Conservation (phyloP, 148 eudicot genomes). For the Amaranthus cruentus region DNA sequence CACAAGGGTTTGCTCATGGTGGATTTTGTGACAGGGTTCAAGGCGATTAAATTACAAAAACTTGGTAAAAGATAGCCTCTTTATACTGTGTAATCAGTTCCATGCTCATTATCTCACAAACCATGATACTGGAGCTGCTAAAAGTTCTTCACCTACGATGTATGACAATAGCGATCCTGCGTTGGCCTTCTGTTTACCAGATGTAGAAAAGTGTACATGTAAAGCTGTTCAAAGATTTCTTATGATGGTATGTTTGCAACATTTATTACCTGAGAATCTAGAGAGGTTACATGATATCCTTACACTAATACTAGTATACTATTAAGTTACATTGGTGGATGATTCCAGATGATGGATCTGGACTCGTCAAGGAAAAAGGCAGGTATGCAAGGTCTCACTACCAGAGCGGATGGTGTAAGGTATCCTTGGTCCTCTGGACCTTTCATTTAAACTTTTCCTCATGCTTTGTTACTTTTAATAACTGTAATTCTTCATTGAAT, state of each 20-base stretch:
- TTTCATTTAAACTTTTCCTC: not conserved
- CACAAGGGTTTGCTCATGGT: not conserved
- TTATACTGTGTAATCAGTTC: constrained; percentile 35
- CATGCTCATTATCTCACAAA: constrained; percentile 12
- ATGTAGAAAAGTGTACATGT: constrained; percentile 43
- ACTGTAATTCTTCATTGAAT: not conserved
- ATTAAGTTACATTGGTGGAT: constrained; percentile 13
- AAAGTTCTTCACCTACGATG: constrained; percentile 20
- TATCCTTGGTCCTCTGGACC: constrained; percentile 22
- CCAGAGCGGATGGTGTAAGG: constrained; percentile 82
- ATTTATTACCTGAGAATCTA: not conserved
- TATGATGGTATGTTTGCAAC: constrained; percentile 48
- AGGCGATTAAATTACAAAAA: constrained; percentile 72
- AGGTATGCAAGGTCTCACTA: constrained; percentile 53
- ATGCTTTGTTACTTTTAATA: not conserved
- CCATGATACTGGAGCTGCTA: constrained; percentile 24
- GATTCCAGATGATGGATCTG: constrained; percentile 60
- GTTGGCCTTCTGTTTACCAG: constrained; percentile 54
- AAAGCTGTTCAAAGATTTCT: constrained; percentile 52
- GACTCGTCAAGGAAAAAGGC: constrained; percentile 68
- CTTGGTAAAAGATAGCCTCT: constrained; percentile 54
- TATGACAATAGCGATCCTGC: constrained; percentile 30
- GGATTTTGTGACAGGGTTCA: constrained; percentile 49
- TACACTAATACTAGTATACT: not conserved
- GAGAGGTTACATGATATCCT: not conserved